Conservation (phyloP, 495 filamentous ascomycete species). For the Aspergillus mulundensis region DNA sequence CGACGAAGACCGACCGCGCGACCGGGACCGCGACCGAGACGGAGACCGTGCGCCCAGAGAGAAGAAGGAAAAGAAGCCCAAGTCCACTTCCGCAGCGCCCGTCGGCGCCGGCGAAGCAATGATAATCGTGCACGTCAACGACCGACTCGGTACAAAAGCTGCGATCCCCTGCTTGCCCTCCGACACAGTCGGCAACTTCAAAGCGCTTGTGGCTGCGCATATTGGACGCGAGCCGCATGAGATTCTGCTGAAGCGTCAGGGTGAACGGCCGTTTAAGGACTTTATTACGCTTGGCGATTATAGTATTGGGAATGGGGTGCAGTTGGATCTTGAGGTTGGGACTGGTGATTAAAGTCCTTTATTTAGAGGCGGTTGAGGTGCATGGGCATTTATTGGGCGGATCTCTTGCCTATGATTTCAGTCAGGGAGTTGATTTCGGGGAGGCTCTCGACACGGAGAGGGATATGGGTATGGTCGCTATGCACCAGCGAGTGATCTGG, state of each 20-base stretch:
- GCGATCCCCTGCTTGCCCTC: slow-evolving; percentile 79
- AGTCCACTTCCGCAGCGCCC: slow-evolving; percentile 23
- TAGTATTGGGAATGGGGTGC: slow-evolving; percentile 50
- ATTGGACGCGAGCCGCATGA: slow-evolving; percentile 86
- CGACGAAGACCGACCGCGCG: slow-evolving; percentile 20
- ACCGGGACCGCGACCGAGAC: slow-evolving; percentile 22
- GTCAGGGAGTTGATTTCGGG: no score
- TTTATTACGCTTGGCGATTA: slow-evolving; percentile 82
- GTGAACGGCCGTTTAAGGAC: slow-evolving; percentile 89
- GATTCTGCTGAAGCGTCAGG: slow-evolving; percentile 87
- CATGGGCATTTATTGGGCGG: not conserved
- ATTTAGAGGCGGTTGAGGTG: not conserved
- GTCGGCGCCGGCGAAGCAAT: slow-evolving; percentile 59
- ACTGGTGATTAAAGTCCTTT: slow-evolving; percentile 11
- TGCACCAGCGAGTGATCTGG: no score
- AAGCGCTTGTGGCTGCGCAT: slow-evolving; percentile 79
- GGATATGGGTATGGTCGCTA: no score
- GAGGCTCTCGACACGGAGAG: no score
- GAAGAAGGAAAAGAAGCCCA: slow-evolving; percentile 40
- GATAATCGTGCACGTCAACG: slow-evolving; percentile 91
- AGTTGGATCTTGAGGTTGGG: slow-evolving; percentile 19
- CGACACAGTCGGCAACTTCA: slow-evolving; percentile 80
- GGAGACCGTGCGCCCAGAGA: slow-evolving; percentile 21
- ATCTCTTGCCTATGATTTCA: not conserved
- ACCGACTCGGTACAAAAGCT: slow-evolving; percentile 85